Evolutionary conservation across 164 flowering plant genomes (phyloP).

Genomic region (Tetrastigma voinierianum): DNA sequence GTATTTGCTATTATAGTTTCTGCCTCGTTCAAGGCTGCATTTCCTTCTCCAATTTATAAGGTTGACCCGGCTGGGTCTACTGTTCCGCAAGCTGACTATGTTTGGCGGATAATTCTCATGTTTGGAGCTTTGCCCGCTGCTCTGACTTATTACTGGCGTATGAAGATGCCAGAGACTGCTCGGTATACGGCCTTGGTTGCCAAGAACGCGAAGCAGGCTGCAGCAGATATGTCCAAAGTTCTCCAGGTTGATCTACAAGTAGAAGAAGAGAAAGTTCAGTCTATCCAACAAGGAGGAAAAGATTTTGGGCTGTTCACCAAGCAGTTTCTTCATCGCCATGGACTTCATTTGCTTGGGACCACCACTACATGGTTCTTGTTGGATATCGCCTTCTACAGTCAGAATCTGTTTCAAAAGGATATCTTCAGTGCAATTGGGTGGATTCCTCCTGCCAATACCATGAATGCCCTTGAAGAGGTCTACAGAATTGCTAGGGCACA

Average conservation of each 20-base stretch:
- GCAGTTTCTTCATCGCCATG: conserved; percentile 17
- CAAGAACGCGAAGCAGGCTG: conserved; percentile 17
- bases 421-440: conserved; percentile 17
- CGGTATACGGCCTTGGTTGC: conserved; percentile 21
- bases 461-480: conserved; percentile 17
- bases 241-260: conserved; percentile 15
- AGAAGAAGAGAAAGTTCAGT: conserved; percentile 7
- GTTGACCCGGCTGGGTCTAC: not conserved
- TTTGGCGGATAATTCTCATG: conserved; percentile 18
- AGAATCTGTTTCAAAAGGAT: conserved; percentile 16
- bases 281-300: not conserved
- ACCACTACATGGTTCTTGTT: conserved; percentile 16
- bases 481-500: conserved; percentile 16
- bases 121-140: conserved; percentile 17
- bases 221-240: conserved; percentile 16
- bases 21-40: conserved; percentile 9
- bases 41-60: conserved; percentile 6
- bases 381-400: conserved; percentile 14
- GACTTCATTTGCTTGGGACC: conserved; percentile 18
- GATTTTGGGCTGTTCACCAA: conserved; percentile 18
- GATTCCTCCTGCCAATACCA: conserved; percentile 16
- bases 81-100: conserved; percentile 16
- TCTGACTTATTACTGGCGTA: conserved; percentile 21
- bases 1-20: conserved; percentile 14
- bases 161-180: conserved; percentile 22